Percentiles rank a stretch among this genome's conserved stretches.
Evolutionary conservation across 345 rosid species (phyloP).

Genomic region (Dipteronia sinensis): DNA sequence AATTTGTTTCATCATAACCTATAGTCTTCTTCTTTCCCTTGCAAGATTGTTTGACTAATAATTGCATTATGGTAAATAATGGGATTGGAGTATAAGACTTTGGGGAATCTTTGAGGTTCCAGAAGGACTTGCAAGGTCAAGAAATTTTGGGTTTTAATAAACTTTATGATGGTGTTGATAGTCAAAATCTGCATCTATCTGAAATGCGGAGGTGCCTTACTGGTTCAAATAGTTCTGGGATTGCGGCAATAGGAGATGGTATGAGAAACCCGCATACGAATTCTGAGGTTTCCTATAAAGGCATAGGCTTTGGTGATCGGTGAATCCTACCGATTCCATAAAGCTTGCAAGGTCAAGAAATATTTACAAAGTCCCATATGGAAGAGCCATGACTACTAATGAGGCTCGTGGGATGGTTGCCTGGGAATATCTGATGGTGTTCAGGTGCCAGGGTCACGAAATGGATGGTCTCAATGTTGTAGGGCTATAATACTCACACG

Average conservation of each 20-base stretch:
- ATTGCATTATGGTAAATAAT: conserved; percentile 40
- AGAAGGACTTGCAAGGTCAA: conserved; percentile 99
- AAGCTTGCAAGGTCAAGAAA: conserved; percentile 99
- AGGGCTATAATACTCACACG: conserved; percentile 38
- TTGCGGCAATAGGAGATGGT: conserved; percentile 30
- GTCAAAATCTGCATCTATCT: conserved; percentile 39
- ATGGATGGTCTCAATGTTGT: conserved; percentile 55
- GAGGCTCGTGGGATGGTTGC: conserved; percentile 44
- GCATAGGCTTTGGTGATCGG: conserved; percentile 65
- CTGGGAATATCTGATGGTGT: conserved; percentile 41
- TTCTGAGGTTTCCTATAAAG: conserved; percentile 40
- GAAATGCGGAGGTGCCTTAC: conserved; percentile 42
- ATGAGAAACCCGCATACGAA: conserved; percentile 28
- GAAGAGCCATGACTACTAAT: conserved; percentile 26
- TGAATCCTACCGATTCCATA: conserved; percentile 67
- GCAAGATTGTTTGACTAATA: conserved; percentile 4
- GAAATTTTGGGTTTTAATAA: conserved; percentile 76
- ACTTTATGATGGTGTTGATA: conserved; percentile 49
- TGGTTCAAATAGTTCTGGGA: conserved; percentile 39
- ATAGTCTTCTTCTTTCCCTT: background rate
- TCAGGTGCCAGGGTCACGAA: conserved; percentile 48
- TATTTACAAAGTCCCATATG: conserved; percentile 49
- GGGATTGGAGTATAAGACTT: conserved; percentile 80
- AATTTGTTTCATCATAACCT: too few relatives aligned
- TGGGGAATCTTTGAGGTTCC: conserved; percentile 90